Conservation (phyloP, 1,284 basidiomycete genomes). For the Leucocoprinus gongylophorus region DNA sequence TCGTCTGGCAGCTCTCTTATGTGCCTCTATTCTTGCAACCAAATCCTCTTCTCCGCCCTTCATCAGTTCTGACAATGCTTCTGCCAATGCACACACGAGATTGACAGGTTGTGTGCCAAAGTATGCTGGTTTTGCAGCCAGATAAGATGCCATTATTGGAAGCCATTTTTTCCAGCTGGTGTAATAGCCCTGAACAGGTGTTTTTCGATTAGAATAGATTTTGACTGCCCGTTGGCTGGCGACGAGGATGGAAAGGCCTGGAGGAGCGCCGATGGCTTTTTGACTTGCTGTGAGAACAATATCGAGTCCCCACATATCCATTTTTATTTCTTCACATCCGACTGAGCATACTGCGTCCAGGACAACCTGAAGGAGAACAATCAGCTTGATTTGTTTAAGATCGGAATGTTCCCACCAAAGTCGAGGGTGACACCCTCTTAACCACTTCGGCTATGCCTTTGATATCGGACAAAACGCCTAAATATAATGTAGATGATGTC, state of each 20-base stretch:
- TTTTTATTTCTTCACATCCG: conserved; percentile 83
- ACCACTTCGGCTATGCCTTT: conserved; percentile 68
- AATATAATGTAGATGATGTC: not conserved
- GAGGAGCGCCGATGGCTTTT: conserved; percentile 87
- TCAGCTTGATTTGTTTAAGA: not conserved
- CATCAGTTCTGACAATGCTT: conserved; percentile 66
- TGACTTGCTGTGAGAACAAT: conserved; percentile 81
- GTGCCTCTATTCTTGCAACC: conserved; percentile 24
- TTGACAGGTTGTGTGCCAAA: conserved; percentile 89
- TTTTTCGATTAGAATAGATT: conserved; percentile 60
- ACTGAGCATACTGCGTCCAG: conserved; percentile 89
- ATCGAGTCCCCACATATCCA: conserved; percentile 87
- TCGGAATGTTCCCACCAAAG: conserved; percentile 43
- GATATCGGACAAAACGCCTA: conserved; percentile 72
- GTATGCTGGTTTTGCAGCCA: conserved; percentile 58
- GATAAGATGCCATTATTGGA: conserved; percentile 80
- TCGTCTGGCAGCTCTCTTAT: conserved; percentile 59
- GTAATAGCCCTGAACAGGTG: conserved; percentile 72
- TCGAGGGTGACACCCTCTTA: conserved; percentile 68
- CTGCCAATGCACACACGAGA: conserved; percentile 78
- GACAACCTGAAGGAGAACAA: conserved; percentile 43
- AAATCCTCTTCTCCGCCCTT: conserved; percentile 9
- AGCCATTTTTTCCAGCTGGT: conserved; percentile 84
- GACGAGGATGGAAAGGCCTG: conserved; percentile 76
- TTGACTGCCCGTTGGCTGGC: conserved; percentile 72